Base-by-base conservation (phyloP, 768 basidiomycete species). In the Macrolepiota fuliginosa region DNA sequence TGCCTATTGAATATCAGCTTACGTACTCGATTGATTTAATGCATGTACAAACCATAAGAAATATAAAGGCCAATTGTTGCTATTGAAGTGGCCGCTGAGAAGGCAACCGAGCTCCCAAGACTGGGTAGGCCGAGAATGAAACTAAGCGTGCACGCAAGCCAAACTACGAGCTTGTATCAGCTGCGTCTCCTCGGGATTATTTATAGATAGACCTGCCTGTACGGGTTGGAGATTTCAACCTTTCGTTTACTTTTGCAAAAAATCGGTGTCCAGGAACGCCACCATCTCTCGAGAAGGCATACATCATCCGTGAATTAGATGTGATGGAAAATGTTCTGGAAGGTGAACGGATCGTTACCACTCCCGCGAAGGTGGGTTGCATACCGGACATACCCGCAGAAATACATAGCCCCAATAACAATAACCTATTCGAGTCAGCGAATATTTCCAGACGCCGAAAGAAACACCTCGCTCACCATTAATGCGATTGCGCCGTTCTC, bases 291-390 rank as follows among this genome's bases (percentile, higher is more conserved):
- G 88, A 81, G 67, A 91, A 92, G 0, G 90, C 87, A 69, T 86
- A 93, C 87, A 89, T 90, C 90, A 92, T 92, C 0, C 91, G 80
- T 3, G 86, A 89, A 69, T 92, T 93, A 0, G 86, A 86, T 0
- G 90, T 91, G 54, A 93, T 74, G 0, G 89, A 90, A 74, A 92
- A 92, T 0, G 87, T 89, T 13, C 88, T 87, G 58, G 4, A 9
- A 24, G 35, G 36, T 17, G 32, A 22, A 22, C 3, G 6, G 17
- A 51, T 54, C 32, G 24, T 47, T 19, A 7, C 2, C 29, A 24
- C 37, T 12, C 3, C 15, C 27, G n/a, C 32, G 40, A 19, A 11
- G 35, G 15, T 27, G 29, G 17, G 12, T 12, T 15, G 24, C 27
- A 12, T 17, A 57, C n/a, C n/a, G 10, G 11, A 66, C 80, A 46